Percentiles rank a stretch among this genome's conserved stretches.
phyloP scores from a whole-genome alignment of 345 rosid genomes.

The Citrus inodora region DNA sequence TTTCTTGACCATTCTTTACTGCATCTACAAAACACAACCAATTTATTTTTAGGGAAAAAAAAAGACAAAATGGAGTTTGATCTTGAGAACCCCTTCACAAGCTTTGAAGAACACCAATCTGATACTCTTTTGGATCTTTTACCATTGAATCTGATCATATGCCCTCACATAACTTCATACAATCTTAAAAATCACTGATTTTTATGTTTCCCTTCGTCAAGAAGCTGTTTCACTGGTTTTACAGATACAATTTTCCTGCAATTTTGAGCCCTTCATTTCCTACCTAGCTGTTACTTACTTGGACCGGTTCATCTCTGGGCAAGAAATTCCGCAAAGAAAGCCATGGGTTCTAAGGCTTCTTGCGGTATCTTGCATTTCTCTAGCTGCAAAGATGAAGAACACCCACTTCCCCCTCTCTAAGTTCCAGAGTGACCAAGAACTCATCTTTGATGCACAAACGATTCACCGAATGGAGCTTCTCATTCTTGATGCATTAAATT shows the following conservation, averaged over 20 bases:
- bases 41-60: background rate
- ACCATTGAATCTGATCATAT: slow-evolving; percentile 41
- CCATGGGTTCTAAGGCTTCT: slow-evolving; percentile 42
- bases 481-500: slow-evolving; percentile 50
- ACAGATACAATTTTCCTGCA: slow-evolving; percentile 30
- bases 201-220: slow-evolving; percentile 30
- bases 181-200: slow-evolving; percentile 16
- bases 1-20: slow-evolving; percentile 11
- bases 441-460: slow-evolving; percentile 36
- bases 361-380: slow-evolving; percentile 40
- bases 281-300: slow-evolving; percentile 53
- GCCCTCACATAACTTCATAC: slow-evolving; percentile 27
- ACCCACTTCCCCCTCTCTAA: slow-evolving; percentile 23
- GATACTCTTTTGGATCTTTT: slow-evolving; percentile 27
- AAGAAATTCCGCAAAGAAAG: slow-evolving; percentile 33
- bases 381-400: slow-evolving; percentile 47
- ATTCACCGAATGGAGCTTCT: slow-evolving; percentile 53
- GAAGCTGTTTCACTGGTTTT: slow-evolving; percentile 41
- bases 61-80: slow-evolving; percentile 30
- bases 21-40: background rate
- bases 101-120: slow-evolving; percentile 15
- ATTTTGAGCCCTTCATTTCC: slow-evolving; percentile 27
- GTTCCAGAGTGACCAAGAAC: slow-evolving; percentile 31
- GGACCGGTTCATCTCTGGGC: slow-evolving; percentile 42
- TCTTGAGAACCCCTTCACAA: slow-evolving; percentile 45